phyloP scores from a whole-genome alignment of 257 asterid genomes.

The Dorcoceras hygrometricum region DNA sequence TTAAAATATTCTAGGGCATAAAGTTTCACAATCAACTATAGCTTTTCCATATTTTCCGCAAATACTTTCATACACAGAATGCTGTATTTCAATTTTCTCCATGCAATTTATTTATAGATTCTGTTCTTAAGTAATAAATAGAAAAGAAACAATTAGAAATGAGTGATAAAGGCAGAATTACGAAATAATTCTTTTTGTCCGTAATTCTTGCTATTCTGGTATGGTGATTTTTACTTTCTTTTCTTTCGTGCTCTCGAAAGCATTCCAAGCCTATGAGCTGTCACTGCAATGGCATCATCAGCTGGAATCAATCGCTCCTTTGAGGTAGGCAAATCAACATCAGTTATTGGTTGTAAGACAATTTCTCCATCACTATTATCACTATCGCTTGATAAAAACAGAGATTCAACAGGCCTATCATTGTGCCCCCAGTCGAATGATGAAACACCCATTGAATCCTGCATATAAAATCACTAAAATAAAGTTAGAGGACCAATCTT shows the following conservation, averaged over 20 bases:
- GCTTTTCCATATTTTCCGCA: background rate
- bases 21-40: background rate
- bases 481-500: conserved; percentile 8
- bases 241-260: conserved; percentile 59
- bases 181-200: background rate
- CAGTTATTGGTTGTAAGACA: conserved; percentile 69
- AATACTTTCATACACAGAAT: background rate
- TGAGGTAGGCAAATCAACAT: conserved; percentile 68
- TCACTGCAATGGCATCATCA: conserved; percentile 57
- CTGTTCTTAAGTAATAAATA: conserved; percentile 10
- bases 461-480: conserved; percentile 18
- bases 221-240: conserved; percentile 45
- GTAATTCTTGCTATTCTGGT: background rate
- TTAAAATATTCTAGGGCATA: background rate
- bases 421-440: conserved; percentile 58
- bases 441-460: conserved; percentile 55
- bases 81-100: background rate
- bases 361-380: conserved; percentile 82
- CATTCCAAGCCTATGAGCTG: conserved; percentile 61
- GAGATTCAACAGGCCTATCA: conserved; percentile 36
- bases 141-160: conserved; percentile 16
- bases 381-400: conserved; percentile 73
- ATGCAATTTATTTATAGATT: background rate
- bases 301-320: conserved; percentile 46
- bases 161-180: background rate